Evolutionary conservation across 148 eudicot species (phyloP), one percentile per base, ranked within the genome.

Genomic region (Spergularia bocconei): DNA sequence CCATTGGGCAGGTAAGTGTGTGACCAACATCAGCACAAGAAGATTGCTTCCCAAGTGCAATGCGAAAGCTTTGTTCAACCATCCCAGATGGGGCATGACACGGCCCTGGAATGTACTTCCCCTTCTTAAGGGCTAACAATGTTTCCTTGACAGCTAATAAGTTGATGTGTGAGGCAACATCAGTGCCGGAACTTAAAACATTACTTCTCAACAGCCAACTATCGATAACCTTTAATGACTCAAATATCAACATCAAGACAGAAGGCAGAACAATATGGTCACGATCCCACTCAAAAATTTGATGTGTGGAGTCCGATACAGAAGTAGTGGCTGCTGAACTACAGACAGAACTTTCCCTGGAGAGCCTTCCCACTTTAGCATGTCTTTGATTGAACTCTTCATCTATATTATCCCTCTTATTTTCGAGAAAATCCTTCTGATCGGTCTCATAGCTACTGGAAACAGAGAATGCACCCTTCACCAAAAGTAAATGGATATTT

Each of bases 301-400:
- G 84, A 13, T 71, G 47, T 70, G 80, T 64, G 63, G 72, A 78
- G 66, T 78, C 85, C 23, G 53, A 72, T 63, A 75, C 29, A 55
- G 77, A 73, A 77, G 69, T 82, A 79, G 87, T 78, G 59, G 78
- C 86, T 33, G 85, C 80, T 56, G 82, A 81, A 80, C 84, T 79
- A 77, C 86, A 78, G 56, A 85, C 90, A 71, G 90, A 88, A 84
- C 99, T 89, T 84, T 90, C 97, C 79, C 85, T 87, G 14, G 97
- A 92, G 47, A 89, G 83, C 79, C 85, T 89, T 76, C 93, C 99
- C 20, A 89, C 97, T 87, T 92, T 89, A 33, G 99, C 91, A 85
- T 85, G 93, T 74, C 93, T 88, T 70, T 83, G 82, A 78, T 82
- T 82, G 80, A 83, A 87, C 80, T 64, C 89, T 53, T 92, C 89